Evolutionary conservation across 768 basidiomycete genomes (phyloP).

Genomic region (Boletus coccyginus): DNA sequence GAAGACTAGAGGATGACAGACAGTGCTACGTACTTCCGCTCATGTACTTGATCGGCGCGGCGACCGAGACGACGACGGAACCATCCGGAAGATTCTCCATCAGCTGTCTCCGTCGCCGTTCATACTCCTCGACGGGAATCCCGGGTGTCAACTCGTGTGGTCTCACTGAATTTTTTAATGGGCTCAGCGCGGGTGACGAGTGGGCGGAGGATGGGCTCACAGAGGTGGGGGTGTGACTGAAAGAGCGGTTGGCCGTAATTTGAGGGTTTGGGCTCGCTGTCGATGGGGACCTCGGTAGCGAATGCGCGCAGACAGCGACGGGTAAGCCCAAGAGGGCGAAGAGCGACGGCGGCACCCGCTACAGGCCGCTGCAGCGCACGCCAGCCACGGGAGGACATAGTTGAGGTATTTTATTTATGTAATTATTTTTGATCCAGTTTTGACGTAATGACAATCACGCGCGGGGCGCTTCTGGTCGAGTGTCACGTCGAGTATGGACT

Average conservation of each 20-base stretch:
- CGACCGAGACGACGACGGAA: constrained; percentile 71
- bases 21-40: constrained; percentile 58
- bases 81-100: constrained; percentile 74
- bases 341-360: not conserved
- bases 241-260: constrained; percentile 76
- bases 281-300: constrained; percentile 32
- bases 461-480: not conserved
- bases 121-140: constrained; percentile 76
- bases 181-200: constrained; percentile 4
- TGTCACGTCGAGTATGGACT: constrained; percentile 21
- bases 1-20: constrained; percentile 6
- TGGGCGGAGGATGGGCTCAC: constrained; percentile 36
- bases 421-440: not conserved
- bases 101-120: constrained; percentile 59
- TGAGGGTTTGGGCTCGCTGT: constrained; percentile 58
- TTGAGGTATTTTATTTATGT: constrained; percentile 1
- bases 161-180: constrained; percentile 38
- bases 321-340: not conserved
- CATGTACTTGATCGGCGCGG: constrained; percentile 85
- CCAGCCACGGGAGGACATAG: constrained; percentile 22
- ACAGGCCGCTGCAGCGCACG: constrained; percentile 10
- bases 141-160: constrained; percentile 78
- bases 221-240: constrained; percentile 79
- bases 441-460: constrained; percentile 19
- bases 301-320: constrained; percentile 21